Conservation (phyloP, 2,329 filamentous ascomycete species). For the Arthrobotrys conoides region DNA sequence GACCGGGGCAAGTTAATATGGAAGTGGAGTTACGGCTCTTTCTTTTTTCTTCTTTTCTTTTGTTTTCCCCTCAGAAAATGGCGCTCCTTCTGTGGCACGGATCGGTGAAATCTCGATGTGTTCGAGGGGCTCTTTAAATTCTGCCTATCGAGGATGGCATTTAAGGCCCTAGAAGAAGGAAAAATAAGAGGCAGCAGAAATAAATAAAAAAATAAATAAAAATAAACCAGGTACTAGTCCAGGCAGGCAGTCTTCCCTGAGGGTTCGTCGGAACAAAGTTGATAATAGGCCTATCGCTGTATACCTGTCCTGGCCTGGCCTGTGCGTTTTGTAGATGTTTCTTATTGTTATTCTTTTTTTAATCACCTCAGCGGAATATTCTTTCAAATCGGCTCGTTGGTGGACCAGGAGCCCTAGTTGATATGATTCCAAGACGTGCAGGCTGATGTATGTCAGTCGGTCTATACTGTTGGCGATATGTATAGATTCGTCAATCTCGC, state of each 20-base stretch:
- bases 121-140: conserved; percentile 50
- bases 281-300: conserved; percentile 53
- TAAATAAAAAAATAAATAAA: conserved; percentile 44
- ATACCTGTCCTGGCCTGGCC: conserved; percentile 22
- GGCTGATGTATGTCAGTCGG: conserved; percentile 18
- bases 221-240: conserved; percentile 45
- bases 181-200: conserved; percentile 2
- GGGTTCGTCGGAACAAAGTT: conserved; percentile 59
- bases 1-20: conserved; percentile 60
- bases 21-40: conserved; percentile 58
- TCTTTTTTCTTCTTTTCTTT: conserved; percentile 35
- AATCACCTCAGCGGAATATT: conserved; percentile 56
- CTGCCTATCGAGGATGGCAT: conserved; percentile 49
- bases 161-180: conserved; percentile 30
- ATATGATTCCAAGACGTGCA: conserved; percentile 44
- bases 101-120: conserved; percentile 58
- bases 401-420: conserved; percentile 54
- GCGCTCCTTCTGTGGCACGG: conserved; percentile 58
- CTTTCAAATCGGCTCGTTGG: conserved; percentile 56
- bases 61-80: conserved; percentile 49
- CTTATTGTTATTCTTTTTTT: conserved; percentile 20
- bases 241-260: conserved; percentile 44
- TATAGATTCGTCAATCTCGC: conserved; percentile 38
- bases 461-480: conserved; percentile 12
- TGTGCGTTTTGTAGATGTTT: conserved; percentile 39